A percentile compares a stretch with the other conserved stretches of the same genome.
These are phyloP conservation scores for Candida odintsovae DNA, from an alignment of 805 yeast species.

Conservation along the genomic window DNA sequence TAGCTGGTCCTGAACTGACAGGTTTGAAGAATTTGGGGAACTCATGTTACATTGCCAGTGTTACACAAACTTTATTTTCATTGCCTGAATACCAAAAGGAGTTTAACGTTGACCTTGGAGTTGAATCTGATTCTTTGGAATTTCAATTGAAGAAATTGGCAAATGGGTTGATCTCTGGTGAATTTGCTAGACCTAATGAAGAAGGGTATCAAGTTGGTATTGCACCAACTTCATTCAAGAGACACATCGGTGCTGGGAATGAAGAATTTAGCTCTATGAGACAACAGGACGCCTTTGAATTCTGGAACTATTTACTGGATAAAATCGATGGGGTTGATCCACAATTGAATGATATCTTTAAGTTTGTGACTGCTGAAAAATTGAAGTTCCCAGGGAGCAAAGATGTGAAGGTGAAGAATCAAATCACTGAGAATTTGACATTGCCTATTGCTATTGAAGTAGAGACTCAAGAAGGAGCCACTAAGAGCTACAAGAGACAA, in stretches of 20 bases:
- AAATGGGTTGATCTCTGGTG: constrained; percentile 72
- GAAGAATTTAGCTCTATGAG: constrained; percentile 78
- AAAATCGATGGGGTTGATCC: constrained; percentile 46
- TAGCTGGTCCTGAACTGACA: constrained; percentile 72
- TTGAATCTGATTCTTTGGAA: constrained; percentile 44
- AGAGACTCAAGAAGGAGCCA: constrained; percentile 37
- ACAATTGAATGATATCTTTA: constrained; percentile 42
- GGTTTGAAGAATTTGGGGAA: constrained; percentile 91
- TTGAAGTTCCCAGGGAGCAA: constrained; percentile 43
- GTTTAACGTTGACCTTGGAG: constrained; percentile 28
- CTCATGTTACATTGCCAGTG: constrained; percentile 85
- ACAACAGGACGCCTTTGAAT: constrained; percentile 96
- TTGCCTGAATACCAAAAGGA: constrained; percentile 26
- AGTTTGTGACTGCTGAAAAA: constrained; percentile 61
- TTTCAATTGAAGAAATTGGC: constrained; percentile 75
- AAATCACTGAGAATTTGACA: constrained; percentile 58
- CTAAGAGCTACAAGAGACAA: constrained; percentile 36
- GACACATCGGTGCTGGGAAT: constrained; percentile 70
- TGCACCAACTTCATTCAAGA: constrained; percentile 70
- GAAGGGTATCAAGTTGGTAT: constrained; percentile 64
- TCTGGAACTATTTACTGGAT: constrained; percentile 61
- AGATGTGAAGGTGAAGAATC: constrained; percentile 50
- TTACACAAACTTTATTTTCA: constrained; percentile 62
- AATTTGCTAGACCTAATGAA: constrained; percentile 56
- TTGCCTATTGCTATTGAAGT: constrained; percentile 48